phyloP scores from a whole-genome alignment of 2,329 filamentous ascomycete genomes.

The Camillea tinctor region DNA sequence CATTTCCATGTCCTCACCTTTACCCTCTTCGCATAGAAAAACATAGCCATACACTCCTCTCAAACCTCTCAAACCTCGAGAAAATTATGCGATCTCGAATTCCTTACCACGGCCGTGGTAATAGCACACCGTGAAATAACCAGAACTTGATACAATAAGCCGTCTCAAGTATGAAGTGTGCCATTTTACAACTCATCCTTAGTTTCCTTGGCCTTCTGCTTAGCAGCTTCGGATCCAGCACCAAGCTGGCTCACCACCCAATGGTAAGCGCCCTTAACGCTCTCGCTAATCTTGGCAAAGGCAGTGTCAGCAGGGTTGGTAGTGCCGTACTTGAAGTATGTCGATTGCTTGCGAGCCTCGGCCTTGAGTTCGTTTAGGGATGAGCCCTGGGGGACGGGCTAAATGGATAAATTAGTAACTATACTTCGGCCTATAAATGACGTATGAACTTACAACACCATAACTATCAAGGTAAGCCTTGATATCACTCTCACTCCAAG shows the following conservation, averaged over 20 bases:
- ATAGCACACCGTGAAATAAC: constrained; percentile 4
- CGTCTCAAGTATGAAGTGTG: background rate
- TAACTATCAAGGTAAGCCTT: constrained; percentile 80
- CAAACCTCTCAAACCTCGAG: constrained; percentile 1
- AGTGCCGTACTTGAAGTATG: constrained; percentile 76
- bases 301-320: constrained; percentile 63
- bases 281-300: constrained; percentile 60
- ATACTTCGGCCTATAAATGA: constrained; percentile 6
- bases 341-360: constrained; percentile 68
- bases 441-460: constrained; percentile 52
- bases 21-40: background rate
- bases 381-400: constrained; percentile 62
- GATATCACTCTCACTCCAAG: constrained; percentile 71
- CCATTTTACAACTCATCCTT: constrained; percentile 49
- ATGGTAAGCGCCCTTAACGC: constrained; percentile 46
- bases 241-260: constrained; percentile 52
- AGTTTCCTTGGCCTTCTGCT: constrained; percentile 45
- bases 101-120: background rate
- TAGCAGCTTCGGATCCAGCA: constrained; percentile 47
- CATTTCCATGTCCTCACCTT: background rate
- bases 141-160: constrained; percentile 2
- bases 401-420: constrained; percentile 20
- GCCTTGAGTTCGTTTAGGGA: constrained; percentile 69
- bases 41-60: background rate
- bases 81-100: constrained; percentile 5